phyloP scores from a whole-genome alignment of 306 rosid species.

The Hippophae rhamnoides region DNA sequence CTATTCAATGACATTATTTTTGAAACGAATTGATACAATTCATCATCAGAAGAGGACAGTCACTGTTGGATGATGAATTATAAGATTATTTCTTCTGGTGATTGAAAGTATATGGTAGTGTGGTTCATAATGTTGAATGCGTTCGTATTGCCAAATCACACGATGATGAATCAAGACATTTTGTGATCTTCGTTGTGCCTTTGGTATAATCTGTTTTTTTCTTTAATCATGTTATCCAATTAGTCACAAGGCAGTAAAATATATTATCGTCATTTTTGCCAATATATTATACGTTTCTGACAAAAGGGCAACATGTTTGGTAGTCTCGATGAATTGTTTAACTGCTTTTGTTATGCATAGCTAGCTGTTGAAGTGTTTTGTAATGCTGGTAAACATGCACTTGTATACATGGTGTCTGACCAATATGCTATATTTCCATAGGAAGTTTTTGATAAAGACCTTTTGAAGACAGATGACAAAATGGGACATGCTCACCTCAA shows the following conservation, averaged over 20 bases:
- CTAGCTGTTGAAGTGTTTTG: constrained; percentile 1
- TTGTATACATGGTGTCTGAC: constrained; percentile 5
- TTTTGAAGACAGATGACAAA: constrained; percentile 84
- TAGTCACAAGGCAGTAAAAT: background rate
- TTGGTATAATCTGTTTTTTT: background rate
- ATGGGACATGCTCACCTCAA: constrained; percentile 86
- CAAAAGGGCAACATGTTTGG: background rate
- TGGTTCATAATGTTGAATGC: background rate
- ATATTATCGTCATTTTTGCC: background rate
- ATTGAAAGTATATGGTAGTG: background rate
- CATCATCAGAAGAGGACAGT: background rate
- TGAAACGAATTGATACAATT: background rate
- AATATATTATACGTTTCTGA: background rate
- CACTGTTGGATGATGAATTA: background rate
- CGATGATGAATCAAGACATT: background rate
- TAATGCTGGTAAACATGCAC: background rate
- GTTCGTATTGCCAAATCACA: background rate
- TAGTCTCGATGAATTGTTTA: background rate
- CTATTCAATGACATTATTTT: too few relatives aligned
- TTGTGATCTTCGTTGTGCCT: background rate
- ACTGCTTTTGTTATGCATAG: background rate
- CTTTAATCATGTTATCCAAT: background rate
- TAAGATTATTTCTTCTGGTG: background rate
- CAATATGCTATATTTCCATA: constrained; percentile 10
- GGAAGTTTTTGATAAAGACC: constrained; percentile 97